Base-by-base conservation (phyloP, 2,329 filamentous ascomycete genomes). In the Aspergillus ochraceus region DNA sequence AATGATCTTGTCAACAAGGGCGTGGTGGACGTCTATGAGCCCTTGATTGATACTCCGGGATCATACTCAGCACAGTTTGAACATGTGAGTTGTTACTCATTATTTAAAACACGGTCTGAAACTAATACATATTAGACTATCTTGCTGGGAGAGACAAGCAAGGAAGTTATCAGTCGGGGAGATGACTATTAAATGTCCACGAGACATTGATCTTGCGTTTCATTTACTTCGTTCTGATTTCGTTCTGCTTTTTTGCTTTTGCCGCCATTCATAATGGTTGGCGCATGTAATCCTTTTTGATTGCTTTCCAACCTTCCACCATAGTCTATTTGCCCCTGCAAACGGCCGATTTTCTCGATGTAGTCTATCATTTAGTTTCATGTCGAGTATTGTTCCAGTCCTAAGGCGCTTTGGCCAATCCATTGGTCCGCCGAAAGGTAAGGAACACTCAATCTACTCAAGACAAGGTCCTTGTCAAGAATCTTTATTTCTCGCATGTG, bases 21-120 rank as follows among this genome's bases (percentile, higher is more conserved):
- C 1, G 79, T 88, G 20, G 75, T 88, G 3, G 81, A 88, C 47
- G 71, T 78, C 4, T 86, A 88, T 67, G 74, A 74, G 14, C 86
- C 86, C 1, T 74, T 89, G 26, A 74, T 80, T 36, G 86, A 89
- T 64, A 70, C 84, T 47, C 78, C 81, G 62, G 86, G 86, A 2
- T 87, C 85, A 1, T 88, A 87, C 68, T 81, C 83, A 5, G 86
- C 86, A 10, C 87, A 89, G 65, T 88, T 85, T 68, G 86, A 89
- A 74, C 87, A 84, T 72, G 77, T 80, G 69, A 58, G 74, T 68
- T 49, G 8, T 49, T 42, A 24, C 14, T 17, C 49, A 24, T 20
- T 22, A 4, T 14, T 14, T 19, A 11, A 11, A 4, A 6, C n/a
- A 14, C 12, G 8, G 1, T 22, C 49, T 17, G 19, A 50, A 22